Evolutionary conservation across 768 basidiomycete species (phyloP).

Genomic region (Leccinellum luteum): DNA sequence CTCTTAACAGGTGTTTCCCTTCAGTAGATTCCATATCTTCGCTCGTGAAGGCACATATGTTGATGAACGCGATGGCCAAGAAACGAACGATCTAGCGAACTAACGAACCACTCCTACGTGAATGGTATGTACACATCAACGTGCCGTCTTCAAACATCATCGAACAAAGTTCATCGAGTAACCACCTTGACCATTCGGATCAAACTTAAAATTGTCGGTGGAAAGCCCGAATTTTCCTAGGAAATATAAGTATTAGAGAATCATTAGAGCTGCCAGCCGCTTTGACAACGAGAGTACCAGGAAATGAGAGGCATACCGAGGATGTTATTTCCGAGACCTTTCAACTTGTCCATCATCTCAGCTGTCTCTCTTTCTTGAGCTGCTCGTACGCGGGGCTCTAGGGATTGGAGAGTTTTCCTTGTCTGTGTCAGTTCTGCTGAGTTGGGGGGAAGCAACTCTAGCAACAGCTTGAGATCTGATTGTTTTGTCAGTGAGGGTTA

Average conservation of each 20-base stretch:
- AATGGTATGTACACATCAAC: not conserved
- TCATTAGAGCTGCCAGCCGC: too few relatives aligned
- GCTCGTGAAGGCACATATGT: slow-evolving; percentile 19
- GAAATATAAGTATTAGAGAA: too few relatives aligned
- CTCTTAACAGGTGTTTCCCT: slow-evolving; percentile 29
- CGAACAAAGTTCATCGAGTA: slow-evolving; percentile 87
- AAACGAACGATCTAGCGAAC: not conserved
- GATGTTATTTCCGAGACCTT: slow-evolving; percentile 87
- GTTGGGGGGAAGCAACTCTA: slow-evolving; percentile 56
- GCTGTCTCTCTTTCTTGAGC: slow-evolving; percentile 84
- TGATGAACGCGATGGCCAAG: slow-evolving; percentile 10
- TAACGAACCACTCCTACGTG: not conserved
- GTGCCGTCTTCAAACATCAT: slow-evolving; percentile 27
- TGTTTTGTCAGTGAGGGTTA: not conserved
- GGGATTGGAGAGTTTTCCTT: slow-evolving; percentile 43
- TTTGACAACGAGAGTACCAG: too few relatives aligned
- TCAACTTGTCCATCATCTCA: slow-evolving; percentile 92
- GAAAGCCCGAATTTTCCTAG: slow-evolving; percentile 90
- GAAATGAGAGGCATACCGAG: slow-evolving; percentile 55
- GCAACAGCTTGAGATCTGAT: slow-evolving; percentile 76
- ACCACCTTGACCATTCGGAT: slow-evolving; percentile 91
- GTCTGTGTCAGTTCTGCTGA: slow-evolving; percentile 51
- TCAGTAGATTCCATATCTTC: slow-evolving; percentile 28
- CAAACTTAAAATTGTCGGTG: slow-evolving; percentile 96
- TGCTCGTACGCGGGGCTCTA: slow-evolving; percentile 69